A percentile compares a stretch with the other conserved stretches of the same genome.
Evolutionary conservation across 345 rosid species (phyloP).

Genomic region (Citrus hindsii): DNA sequence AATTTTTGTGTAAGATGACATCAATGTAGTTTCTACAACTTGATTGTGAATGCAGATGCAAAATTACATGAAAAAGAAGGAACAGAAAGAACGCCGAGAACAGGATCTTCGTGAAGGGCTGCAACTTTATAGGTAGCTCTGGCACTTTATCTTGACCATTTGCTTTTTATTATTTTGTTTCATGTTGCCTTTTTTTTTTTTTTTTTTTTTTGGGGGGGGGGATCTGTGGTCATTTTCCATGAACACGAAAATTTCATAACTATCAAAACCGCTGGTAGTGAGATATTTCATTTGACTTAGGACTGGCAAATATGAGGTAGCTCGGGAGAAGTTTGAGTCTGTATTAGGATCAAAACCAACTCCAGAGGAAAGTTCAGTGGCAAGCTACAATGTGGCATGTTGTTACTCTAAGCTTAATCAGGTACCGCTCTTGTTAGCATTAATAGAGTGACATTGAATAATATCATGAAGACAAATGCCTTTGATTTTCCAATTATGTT

Average conservation of each 20-base stretch:
- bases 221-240: neutral
- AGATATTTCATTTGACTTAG: conserved; percentile 23
- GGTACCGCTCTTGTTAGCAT: conserved; percentile 36
- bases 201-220: neutral
- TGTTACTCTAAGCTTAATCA: conserved; percentile 90
- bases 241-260: neutral
- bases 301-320: conserved; percentile 77
- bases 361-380: conserved; percentile 63
- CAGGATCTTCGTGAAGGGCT: conserved; percentile 86
- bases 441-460: neutral
- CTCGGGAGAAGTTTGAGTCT: conserved; percentile 86
- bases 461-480: neutral
- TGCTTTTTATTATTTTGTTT: neutral
- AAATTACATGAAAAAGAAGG: conserved; percentile 69
- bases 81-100: conserved; percentile 65
- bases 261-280: neutral
- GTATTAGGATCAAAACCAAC: conserved; percentile 92
- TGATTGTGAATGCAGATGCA: conserved; percentile 57
- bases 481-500: neutral
- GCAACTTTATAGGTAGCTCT: conserved; percentile 59
- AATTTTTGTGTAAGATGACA: neutral
- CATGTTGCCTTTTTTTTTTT: neutral
- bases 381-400: conserved; percentile 94
- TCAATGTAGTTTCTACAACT: conserved; percentile 7
- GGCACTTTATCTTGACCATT: neutral